These are phyloP conservation scores for Stephanodiscus minutulus DNA, from an alignment of 108 stramenopile species.

Conservation along the genomic window DNA sequence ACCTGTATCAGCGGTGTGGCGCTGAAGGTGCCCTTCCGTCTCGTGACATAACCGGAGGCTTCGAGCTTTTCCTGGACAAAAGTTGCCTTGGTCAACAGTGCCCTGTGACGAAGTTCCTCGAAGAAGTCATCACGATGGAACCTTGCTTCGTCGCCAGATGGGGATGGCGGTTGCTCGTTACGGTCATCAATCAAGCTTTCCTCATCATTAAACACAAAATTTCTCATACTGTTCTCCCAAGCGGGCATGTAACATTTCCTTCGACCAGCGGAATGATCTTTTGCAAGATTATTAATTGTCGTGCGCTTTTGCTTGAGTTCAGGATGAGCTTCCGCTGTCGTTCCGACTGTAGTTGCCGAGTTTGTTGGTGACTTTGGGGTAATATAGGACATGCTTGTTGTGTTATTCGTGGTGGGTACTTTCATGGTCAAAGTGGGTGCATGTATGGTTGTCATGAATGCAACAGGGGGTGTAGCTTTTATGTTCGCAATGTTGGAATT, in stretches of 20 bases:
- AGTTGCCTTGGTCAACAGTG: slow-evolving; percentile 34
- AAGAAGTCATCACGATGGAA: slow-evolving; percentile 10
- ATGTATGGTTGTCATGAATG: too few species aligned
- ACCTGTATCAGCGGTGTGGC: neutral
- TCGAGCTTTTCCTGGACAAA: slow-evolving; percentile 8
- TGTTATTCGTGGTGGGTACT: neutral
- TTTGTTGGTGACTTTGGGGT: neutral
- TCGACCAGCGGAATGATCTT: neutral
- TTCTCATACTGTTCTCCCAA: slow-evolving; percentile 21
- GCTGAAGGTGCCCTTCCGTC: neutral
- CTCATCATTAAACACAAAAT: neutral
- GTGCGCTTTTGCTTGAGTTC: neutral
- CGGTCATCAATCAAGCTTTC: neutral
- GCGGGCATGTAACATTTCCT: slow-evolving; percentile 9
- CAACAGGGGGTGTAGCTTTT: too few species aligned
- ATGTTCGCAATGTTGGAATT: too few species aligned
- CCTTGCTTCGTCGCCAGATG: neutral
- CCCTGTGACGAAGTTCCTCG: slow-evolving; percentile 13
- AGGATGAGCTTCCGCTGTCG: too few species aligned
- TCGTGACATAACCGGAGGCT: neutral
- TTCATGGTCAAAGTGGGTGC: too few species aligned
- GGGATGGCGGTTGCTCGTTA: neutral
- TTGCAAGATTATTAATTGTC: slow-evolving; percentile 14
- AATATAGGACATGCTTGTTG: neutral
- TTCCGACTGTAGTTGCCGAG: too few species aligned